Percentiles rank a stretch among this genome's conserved stretches.
Conservation (phyloP, 1,284 basidiomycete species). For the Ceratobasidium sp. region DNA sequence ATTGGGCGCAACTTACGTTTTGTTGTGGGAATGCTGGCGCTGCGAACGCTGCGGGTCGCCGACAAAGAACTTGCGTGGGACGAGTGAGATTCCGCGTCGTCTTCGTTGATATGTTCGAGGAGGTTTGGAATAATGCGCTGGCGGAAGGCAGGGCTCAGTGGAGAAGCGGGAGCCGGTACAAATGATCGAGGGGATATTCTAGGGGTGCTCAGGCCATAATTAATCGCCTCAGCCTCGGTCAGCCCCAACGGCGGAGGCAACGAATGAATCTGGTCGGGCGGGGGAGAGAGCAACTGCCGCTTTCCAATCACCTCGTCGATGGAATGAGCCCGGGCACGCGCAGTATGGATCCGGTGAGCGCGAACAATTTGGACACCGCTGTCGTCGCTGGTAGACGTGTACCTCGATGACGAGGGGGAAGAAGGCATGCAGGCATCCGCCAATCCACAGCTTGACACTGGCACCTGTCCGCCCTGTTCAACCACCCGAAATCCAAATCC, state of each 20-base stretch:
- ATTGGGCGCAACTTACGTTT: slow-evolving; percentile 1
- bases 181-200: not conserved
- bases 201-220: too few species aligned
- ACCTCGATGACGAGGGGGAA: slow-evolving; percentile 4
- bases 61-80: not conserved
- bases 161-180: not conserved
- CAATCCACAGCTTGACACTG: not conserved
- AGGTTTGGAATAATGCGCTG: not conserved
- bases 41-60: not conserved
- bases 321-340: slow-evolving; percentile 15
- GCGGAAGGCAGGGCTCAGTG: not conserved
- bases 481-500: not conserved
- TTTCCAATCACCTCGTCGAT: slow-evolving; percentile 10
- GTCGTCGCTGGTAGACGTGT: not conserved
- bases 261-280: slow-evolving; percentile 7
- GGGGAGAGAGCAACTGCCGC: slow-evolving; percentile 16
- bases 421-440: not conserved
- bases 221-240: too few species aligned
- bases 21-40: not conserved
- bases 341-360: slow-evolving; percentile 9
- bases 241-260: not conserved
- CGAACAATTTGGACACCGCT: slow-evolving; percentile 13
- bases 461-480: not conserved
- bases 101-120: slow-evolving; percentile 28
- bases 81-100: slow-evolving; percentile 13